phyloP scores from a whole-genome alignment of 495 filamentous ascomycete genomes.

The Cercophora scortea region DNA sequence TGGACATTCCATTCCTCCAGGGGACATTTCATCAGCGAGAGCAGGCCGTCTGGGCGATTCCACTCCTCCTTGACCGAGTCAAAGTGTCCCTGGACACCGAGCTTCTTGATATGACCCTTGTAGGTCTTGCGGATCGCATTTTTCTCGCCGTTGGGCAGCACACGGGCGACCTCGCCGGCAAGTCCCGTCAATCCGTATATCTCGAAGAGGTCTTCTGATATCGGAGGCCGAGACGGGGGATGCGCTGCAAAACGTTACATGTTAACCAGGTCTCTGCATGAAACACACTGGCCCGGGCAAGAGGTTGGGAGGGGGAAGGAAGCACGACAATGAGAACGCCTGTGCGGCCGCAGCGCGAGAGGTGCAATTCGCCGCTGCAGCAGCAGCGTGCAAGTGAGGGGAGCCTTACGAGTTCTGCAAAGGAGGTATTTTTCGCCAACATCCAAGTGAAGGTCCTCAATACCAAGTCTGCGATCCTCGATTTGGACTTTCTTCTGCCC shows the following conservation, averaged over 20 bases:
- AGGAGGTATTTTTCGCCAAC: slow-evolving; percentile 52
- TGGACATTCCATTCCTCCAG: slow-evolving; percentile 49
- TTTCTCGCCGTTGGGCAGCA: slow-evolving; percentile 47
- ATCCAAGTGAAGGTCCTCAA: slow-evolving; percentile 48
- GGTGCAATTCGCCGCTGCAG: background rate
- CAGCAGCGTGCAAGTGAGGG: slow-evolving; percentile 22
- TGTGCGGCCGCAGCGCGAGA: background rate
- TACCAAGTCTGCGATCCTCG: slow-evolving; percentile 45
- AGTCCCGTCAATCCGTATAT: slow-evolving; percentile 40
- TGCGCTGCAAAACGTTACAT: slow-evolving; percentile 39
- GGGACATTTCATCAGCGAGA: slow-evolving; percentile 40
- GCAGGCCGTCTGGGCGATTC: slow-evolving; percentile 26
- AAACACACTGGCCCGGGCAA: slow-evolving; percentile 1
- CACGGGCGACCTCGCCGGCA: slow-evolving; percentile 45
- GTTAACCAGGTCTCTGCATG: slow-evolving; percentile 40
- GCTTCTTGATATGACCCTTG: slow-evolving; percentile 49
- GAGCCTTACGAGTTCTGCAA: slow-evolving; percentile 55
- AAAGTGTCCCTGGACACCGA: slow-evolving; percentile 46
- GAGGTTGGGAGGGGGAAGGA: slow-evolving; percentile 1
- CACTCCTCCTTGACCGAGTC: slow-evolving; percentile 41
- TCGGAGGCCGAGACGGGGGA: slow-evolving; percentile 26
- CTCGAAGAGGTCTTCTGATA: slow-evolving; percentile 46
- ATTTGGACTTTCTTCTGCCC: slow-evolving; percentile 49
- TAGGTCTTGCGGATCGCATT: slow-evolving; percentile 51
- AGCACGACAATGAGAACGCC: background rate